Conservation (phyloP, 2,329 filamentous ascomycete genomes). For the Alternaria brassicicola region DNA sequence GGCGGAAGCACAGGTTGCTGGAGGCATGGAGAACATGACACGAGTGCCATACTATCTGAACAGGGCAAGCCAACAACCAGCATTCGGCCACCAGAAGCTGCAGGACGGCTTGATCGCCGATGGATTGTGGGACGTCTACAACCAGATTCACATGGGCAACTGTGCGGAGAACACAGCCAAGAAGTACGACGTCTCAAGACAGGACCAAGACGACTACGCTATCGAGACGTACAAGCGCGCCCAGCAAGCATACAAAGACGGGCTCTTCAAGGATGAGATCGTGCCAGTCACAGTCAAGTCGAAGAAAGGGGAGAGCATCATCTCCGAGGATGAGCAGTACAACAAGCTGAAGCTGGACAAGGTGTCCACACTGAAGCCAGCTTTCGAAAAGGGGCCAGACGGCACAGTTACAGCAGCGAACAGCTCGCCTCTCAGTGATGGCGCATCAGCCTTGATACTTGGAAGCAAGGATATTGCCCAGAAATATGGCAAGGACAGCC, state of each 20-base stretch:
- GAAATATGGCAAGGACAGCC: slow-evolving; percentile 76
- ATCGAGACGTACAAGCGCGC: slow-evolving; percentile 88
- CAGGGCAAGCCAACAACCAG: slow-evolving; percentile 77
- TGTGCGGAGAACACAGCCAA: slow-evolving; percentile 95
- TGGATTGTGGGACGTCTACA: slow-evolving; percentile 94
- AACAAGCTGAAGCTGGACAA: slow-evolving; percentile 86
- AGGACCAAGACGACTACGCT: slow-evolving; percentile 90
- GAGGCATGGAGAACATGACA: slow-evolving; percentile 98
- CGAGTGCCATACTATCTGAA: slow-evolving; percentile 89
- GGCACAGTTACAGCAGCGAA: slow-evolving; percentile 96
- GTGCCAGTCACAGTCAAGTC: slow-evolving; percentile 83
- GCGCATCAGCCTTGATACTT: slow-evolving; percentile 86
- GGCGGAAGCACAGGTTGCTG: slow-evolving; percentile 85
- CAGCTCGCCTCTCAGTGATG: slow-evolving; percentile 92
- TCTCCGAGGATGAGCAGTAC: slow-evolving; percentile 88
- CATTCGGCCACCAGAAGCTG: slow-evolving; percentile 86
- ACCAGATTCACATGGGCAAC: slow-evolving; percentile 96
- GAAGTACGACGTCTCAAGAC: slow-evolving; percentile 77
- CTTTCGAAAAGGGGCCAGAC: slow-evolving; percentile 86
- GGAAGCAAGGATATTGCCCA: slow-evolving; percentile 80
- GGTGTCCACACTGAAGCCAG: slow-evolving; percentile 83
- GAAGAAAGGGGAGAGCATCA: slow-evolving; percentile 77
- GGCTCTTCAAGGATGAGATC: slow-evolving; percentile 87
- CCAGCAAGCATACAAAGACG: slow-evolving; percentile 84
- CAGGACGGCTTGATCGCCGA: slow-evolving; percentile 95